These are phyloP conservation scores for Protea cynaroides DNA, from an alignment of 164 flowering plant genomes.

Conservation along the genomic window DNA sequence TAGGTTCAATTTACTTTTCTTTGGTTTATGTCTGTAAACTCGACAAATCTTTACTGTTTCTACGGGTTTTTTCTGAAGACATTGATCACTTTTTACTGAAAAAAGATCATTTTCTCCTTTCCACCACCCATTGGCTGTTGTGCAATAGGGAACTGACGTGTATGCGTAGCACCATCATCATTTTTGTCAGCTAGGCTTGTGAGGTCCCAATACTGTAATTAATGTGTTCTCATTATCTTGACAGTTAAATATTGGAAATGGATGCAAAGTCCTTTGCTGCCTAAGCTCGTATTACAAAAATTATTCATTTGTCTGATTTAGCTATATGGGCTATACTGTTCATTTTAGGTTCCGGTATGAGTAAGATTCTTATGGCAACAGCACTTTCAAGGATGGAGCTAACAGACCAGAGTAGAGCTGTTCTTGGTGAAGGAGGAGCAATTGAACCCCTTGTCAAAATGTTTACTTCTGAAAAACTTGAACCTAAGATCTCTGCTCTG, in stretches of 20 bases:
- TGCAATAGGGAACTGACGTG: neutral
- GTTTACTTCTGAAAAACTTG: constrained; percentile 75
- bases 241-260: neutral
- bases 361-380: constrained; percentile 82
- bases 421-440: constrained; percentile 70
- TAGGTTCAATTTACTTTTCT: no score
- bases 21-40: no score
- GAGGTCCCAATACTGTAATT: neutral
- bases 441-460: constrained; percentile 66
- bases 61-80: neutral
- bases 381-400: constrained; percentile 80
- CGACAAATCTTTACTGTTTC: neutral
- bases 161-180: neutral
- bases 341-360: constrained; percentile 78
- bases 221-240: neutral
- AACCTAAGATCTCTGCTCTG: constrained; percentile 72
- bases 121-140: neutral
- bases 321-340: neutral
- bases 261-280: neutral
- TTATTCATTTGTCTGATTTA: neutral
- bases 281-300: neutral
- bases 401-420: constrained; percentile 54
- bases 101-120: neutral
- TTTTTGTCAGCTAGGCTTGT: neutral
- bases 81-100: neutral